phyloP scores from a whole-genome alignment of 73 alveolate species.

The Paramecium pentaurelia region DNA sequence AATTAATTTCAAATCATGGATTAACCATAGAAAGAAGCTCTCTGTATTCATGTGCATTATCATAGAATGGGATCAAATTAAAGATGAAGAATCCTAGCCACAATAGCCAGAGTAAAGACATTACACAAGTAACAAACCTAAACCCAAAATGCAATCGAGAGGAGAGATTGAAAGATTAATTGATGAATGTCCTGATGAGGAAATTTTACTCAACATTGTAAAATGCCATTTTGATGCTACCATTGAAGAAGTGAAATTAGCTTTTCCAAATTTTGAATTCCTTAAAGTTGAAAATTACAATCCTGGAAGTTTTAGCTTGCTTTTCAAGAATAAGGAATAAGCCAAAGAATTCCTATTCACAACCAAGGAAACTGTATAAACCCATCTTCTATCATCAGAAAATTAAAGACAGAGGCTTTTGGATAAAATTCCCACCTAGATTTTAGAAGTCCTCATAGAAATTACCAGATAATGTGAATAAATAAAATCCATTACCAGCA shows the following conservation, averaged over 20 bases:
- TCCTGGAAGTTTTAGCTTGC: conserved; percentile 18
- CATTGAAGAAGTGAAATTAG: neutral
- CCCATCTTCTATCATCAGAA: neutral
- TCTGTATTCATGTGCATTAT: neutral
- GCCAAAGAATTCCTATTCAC: conserved; percentile 26
- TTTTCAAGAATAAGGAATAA: conserved; percentile 14
- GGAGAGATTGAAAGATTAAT: neutral
- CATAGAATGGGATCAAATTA: conserved; percentile 8
- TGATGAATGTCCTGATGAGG: conserved; percentile 11
- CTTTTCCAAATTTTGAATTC: neutral
- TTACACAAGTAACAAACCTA: neutral
- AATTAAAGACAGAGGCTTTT: conserved; percentile 38
- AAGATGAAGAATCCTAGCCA: neutral
- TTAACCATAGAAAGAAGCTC: neutral
- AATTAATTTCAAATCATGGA: neutral
- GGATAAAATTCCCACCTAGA: conserved; percentile 20
- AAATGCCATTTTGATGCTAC: conserved; percentile 40
- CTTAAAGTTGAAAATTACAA: conserved; percentile 7
- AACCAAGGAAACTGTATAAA: neutral
- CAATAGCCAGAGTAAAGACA: neutral
- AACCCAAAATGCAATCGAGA: conserved; percentile 35
- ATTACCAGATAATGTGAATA: neutral
- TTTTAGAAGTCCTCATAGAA: neutral
- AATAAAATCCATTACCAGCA: neutral
- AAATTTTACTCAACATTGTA: conserved; percentile 4